phyloP scores from a whole-genome alignment of 192 early-diverging fungal genomes.

The Cladochytrium replicatum region DNA sequence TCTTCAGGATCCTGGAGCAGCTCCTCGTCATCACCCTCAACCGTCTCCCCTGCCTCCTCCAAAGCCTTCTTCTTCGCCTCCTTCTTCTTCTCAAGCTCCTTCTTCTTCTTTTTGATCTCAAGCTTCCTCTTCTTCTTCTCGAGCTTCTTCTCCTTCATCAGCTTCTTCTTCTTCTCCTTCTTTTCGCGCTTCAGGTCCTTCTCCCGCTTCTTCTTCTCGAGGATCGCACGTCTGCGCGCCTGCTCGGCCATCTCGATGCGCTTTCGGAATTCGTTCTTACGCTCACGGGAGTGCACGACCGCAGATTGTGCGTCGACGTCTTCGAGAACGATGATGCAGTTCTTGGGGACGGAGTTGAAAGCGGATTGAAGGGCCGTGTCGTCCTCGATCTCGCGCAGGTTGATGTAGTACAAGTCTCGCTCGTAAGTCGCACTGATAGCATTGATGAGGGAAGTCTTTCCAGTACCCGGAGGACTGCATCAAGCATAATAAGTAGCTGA shows the following conservation, averaged over 20 bases:
- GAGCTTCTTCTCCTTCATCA: slow-evolving; percentile 9
- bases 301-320: slow-evolving; percentile 49
- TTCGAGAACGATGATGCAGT: slow-evolving; percentile 43
- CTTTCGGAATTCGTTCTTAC: too few species aligned
- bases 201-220: slow-evolving; percentile 12
- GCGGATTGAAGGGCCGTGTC: slow-evolving; percentile 31
- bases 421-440: slow-evolving; percentile 32
- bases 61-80: slow-evolving; percentile 4
- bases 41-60: slow-evolving; percentile 10
- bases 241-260: slow-evolving; percentile 15
- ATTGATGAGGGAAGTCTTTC: slow-evolving; percentile 34
- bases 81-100: slow-evolving; percentile 2
- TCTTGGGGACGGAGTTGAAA: slow-evolving; percentile 29
- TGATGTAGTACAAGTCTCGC: slow-evolving; percentile 36
- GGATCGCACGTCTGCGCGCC: background rate
- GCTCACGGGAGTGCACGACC: slow-evolving; percentile 28
- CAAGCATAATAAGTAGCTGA: too few species aligned
- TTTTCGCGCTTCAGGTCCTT: slow-evolving; percentile 14
- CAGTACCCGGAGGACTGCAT: slow-evolving; percentile 31
- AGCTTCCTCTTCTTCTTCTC: slow-evolving; percentile 12
- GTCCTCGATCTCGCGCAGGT: slow-evolving; percentile 25
- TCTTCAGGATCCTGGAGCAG: background rate
- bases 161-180: slow-evolving; percentile 15
- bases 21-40: slow-evolving; percentile 3
- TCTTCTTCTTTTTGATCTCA: background rate